Evolutionary conservation across 768 basidiomycete genomes (phyloP).

Genomic region (Naematelia encephala): DNA sequence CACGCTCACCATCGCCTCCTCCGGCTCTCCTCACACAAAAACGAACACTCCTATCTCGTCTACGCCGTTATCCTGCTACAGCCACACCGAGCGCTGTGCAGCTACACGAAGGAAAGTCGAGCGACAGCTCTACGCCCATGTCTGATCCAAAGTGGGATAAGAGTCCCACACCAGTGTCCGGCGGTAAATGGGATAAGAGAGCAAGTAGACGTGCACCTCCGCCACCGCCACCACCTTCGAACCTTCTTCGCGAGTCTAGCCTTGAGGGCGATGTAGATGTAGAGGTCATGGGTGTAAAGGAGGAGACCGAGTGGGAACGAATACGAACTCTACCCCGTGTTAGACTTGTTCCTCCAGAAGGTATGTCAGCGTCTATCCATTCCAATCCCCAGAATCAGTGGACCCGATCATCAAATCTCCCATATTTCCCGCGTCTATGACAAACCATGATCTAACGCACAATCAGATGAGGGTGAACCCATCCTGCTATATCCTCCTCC

Average conservation of each 20-base stretch:
- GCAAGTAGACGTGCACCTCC: background rate
- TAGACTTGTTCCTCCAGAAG: conserved; percentile 37
- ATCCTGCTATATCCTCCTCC: conserved; percentile 32
- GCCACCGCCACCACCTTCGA: background rate
- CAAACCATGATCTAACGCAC: background rate
- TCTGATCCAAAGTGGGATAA: no score
- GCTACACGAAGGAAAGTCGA: no score
- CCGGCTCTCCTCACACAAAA: background rate
- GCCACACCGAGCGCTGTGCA: background rate
- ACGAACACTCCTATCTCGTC: background rate
- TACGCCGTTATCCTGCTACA: background rate
- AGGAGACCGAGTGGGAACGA: conserved; percentile 26
- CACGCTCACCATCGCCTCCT: background rate
- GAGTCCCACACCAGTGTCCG: no score
- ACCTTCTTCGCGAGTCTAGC: no score
- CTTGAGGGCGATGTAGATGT: conserved; percentile 6
- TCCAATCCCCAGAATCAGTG: background rate
- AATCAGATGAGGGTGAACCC: conserved; percentile 33
- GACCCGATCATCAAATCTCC: background rate
- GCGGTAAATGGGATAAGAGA: background rate
- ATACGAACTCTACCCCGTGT: conserved; percentile 32
- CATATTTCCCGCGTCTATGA: background rate
- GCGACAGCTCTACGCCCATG: no score
- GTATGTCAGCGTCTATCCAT: conserved; percentile 14
- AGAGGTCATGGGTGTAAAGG: conserved; percentile 15